Evolutionary conservation across 2,329 filamentous ascomycete species (phyloP), one percentile per base, ranked within the genome.

Genomic region (Furcasterigmium furcatum): DNA sequence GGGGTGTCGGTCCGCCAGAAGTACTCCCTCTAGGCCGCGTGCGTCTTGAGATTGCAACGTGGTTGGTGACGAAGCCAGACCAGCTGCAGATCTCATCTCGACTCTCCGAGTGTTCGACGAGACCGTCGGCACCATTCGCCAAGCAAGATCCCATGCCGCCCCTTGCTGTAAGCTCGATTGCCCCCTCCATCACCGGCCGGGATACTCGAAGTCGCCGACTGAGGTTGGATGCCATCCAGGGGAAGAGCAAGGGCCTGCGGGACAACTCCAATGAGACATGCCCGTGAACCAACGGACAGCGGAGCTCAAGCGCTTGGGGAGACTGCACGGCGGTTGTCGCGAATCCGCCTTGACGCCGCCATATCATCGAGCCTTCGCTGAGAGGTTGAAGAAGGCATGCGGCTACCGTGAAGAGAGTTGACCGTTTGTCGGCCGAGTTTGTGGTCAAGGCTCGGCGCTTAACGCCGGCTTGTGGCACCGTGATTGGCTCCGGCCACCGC

Each of bases 71-170:
- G 44, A 43, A 27, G 22, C 38, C 12, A 24, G 35, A 43, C 22
- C 30, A 40, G 45, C 39, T 52, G 48, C 48, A 52, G 50, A 46
- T 50, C 32, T 46, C 44, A 50, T 46, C 50, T 48, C 24, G 39
- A 25, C 48, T 40, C 22, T 47, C 34, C 19, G 36, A 30, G 14
- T 41, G 20, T 30, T 21, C 39, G 38, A 46, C 29, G 19, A 29
- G 24, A 21, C 21, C 9, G 10, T 30, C 32, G 19, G 30, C 22
- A 25, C 25, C 41, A 38, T 30, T 43, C n/a, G 13, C 38, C 22
- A 27, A 21, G 27, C 16, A 10, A 29, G 25, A 36, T 29, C 10
- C 6, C n/a, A 32, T 34, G 21, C 30, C 24, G 29, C 44, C 29
- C 48, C 45, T 36, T 45, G 48, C 25, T 34, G 10, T 13, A 16